Evolutionary conservation across 1,284 basidiomycete genomes (phyloP).

Genomic region (Boletus semigastroideus): DNA sequence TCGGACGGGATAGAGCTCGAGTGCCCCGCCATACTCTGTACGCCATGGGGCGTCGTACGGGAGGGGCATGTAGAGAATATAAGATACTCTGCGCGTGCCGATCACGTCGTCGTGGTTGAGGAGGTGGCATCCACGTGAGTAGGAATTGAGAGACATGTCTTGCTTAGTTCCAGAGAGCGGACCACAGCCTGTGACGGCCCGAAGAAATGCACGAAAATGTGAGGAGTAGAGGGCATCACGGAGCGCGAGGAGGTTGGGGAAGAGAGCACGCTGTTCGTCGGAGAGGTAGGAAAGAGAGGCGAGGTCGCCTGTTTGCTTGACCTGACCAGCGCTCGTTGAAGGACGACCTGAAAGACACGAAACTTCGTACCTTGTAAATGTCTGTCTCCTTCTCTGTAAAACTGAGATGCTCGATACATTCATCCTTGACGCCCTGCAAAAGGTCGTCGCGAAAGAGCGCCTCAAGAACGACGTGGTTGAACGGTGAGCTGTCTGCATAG

Average conservation of each 20-base stretch:
- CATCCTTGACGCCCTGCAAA: constrained; percentile 74
- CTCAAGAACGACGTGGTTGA: constrained; percentile 82
- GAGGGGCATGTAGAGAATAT: constrained; percentile 96
- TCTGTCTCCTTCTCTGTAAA: constrained; percentile 98
- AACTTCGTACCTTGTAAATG: constrained; percentile 84
- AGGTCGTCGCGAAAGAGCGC: constrained; percentile 86
- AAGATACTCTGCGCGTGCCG: constrained; percentile 91
- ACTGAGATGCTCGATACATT: constrained; percentile 81
- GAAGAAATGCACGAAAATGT: constrained; percentile 83
- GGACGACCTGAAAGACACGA: neutral
- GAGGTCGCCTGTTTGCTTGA: constrained; percentile 97
- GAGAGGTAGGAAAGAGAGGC: constrained; percentile 88
- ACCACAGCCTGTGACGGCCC: constrained; percentile 89
- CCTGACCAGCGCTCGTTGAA: constrained; percentile 49
- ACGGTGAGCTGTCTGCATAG: constrained; percentile 70
- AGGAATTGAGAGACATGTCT: constrained; percentile 95
- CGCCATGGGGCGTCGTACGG: constrained; percentile 69
- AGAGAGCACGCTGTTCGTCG: constrained; percentile 70
- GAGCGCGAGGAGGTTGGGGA: constrained; percentile 78
- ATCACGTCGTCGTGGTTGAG: constrained; percentile 99
- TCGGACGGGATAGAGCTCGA: constrained; percentile 88
- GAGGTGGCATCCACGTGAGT: constrained; percentile 89
- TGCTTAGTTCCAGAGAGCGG: constrained; percentile 91
- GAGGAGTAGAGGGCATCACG: constrained; percentile 92
- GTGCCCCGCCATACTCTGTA: constrained; percentile 87